A percentile compares a stretch with the other conserved stretches of the same genome.
phyloP scores from a whole-genome alignment of 306 rosid species.

The Sicyos baderoa region DNA sequence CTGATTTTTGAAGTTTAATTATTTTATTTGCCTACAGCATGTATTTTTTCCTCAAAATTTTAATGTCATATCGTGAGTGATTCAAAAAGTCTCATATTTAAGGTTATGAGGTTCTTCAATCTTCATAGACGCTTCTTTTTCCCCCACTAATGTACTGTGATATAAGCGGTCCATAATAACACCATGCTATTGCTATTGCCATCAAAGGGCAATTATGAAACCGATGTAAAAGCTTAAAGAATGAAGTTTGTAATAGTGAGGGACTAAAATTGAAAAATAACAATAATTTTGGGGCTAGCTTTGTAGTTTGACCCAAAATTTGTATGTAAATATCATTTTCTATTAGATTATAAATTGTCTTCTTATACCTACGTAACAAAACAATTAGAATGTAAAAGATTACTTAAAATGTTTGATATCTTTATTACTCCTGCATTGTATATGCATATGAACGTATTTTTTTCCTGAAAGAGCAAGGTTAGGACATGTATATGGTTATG shows the following conservation, averaged over 20 bases:
- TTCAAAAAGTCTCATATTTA: not conserved
- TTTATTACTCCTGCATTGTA: not conserved
- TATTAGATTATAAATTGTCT: not conserved
- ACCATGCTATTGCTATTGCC: not conserved
- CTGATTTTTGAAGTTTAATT: not conserved
- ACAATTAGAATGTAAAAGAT: not conserved
- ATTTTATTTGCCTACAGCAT: not conserved
- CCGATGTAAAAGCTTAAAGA: not conserved
- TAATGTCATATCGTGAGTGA: not conserved
- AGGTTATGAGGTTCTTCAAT: not conserved
- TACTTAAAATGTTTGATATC: not conserved
- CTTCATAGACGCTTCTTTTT: not conserved
- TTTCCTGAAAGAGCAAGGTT: slow-evolving; percentile 6
- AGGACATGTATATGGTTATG: not conserved
- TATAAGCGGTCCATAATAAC: not conserved
- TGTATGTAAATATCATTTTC: not conserved
- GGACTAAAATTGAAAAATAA: not conserved
- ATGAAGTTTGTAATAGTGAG: not conserved
- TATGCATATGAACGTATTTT: not conserved
- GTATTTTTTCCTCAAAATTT: not conserved
- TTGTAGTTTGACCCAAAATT: not conserved
- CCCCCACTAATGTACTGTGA: not conserved
- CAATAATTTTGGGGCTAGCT: not conserved
- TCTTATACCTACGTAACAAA: not conserved
- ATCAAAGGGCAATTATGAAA: not conserved